Evolutionary conservation across 306 rosid species (phyloP).

Genomic region (Sesbania bispinosa): DNA sequence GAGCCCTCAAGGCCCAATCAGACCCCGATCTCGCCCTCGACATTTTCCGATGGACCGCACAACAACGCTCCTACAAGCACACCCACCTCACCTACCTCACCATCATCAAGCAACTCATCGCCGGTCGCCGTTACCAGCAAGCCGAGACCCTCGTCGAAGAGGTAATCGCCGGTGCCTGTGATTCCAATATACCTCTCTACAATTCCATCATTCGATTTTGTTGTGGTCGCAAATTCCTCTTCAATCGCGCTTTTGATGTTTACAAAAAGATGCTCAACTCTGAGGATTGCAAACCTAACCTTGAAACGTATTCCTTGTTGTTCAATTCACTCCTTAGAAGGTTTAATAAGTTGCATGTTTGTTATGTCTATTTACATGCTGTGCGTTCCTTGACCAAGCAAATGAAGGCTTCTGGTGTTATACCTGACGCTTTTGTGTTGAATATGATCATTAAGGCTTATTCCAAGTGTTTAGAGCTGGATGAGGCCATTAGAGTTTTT

Average conservation of each 20-base stretch:
- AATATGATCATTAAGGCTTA: constrained; percentile 87
- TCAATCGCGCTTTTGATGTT: constrained; percentile 71
- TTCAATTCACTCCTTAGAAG: constrained; percentile 64
- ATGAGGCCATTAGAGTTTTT: constrained; percentile 72
- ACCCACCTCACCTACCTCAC: constrained; percentile 60
- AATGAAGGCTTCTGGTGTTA: constrained; percentile 79
- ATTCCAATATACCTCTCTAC: constrained; percentile 58
- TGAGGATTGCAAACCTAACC: constrained; percentile 55
- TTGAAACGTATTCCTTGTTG: constrained; percentile 66
- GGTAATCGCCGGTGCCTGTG: constrained; percentile 85
- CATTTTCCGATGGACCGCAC: constrained; percentile 93
- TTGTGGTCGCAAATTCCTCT: constrained; percentile 53
- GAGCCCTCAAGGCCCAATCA: constrained; percentile 60
- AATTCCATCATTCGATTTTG: constrained; percentile 73
- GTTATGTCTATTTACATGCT: constrained; percentile 63
- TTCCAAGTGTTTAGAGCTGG: constrained; percentile 70
- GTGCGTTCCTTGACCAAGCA: constrained; percentile 69
- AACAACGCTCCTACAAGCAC: constrained; percentile 80
- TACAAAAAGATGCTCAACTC: constrained; percentile 77
- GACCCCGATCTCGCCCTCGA: constrained; percentile 93
- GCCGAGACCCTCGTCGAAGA: constrained; percentile 85
- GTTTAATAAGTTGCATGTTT: constrained; percentile 64
- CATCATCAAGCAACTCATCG: constrained; percentile 51
- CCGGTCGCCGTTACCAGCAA: constrained; percentile 48
- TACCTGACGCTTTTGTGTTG: constrained; percentile 77